Base-by-base conservation (phyloP, 805 yeast species). In the Priceomyces fermenticarens region DNA sequence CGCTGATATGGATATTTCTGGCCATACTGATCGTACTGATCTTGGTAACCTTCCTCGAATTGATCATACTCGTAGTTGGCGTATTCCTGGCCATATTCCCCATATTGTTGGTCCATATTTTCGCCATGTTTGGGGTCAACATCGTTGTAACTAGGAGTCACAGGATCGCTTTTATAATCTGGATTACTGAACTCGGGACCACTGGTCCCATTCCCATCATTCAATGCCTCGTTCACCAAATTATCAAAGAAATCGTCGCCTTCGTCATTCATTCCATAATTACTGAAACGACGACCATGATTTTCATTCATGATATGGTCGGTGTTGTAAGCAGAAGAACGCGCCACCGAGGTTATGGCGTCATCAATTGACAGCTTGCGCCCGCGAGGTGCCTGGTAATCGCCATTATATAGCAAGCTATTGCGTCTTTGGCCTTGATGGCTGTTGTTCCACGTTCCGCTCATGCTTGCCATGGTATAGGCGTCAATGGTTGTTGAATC, bases 271-370 rank as follows among this genome's bases (percentile, higher is more conserved):
- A 11, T 13, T 4, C 17, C 32, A 26, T 35, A 28, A 35, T 35
- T 35, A 28, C 17, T 23, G 16, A 16, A 23, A 20, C 25, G 25
- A 20, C 25, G 25, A 8, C 25, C 25, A 16, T 34, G 28, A 13
- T 35, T 12, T 5, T 15, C n/a, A 34, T 34, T 23, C 15, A 17
- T 5, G 28, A 34, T 34, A 10, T n/a, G 42, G 17, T 38, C 45
- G 16, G 47, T 47, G 28, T 37, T 30, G 3, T 10, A 15, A 10
- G 44, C 51, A 3, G 47, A 37, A 10, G 38, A 12, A 14, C 30
- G 27, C 8, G 51, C 51, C 29, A 40, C 34, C 4, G 45, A 40
- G 4, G 46, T 30, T n/a, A 47, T 47, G 20, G 42, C 42, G 27
- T 41, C 43, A 29, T 39, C 49, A 20, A 47, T 42, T 7, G 42